These are phyloP conservation scores for Sclerotinia nivalis DNA, from an alignment of 2,329 filamentous ascomycete genomes.

Conservation along the genomic window DNA sequence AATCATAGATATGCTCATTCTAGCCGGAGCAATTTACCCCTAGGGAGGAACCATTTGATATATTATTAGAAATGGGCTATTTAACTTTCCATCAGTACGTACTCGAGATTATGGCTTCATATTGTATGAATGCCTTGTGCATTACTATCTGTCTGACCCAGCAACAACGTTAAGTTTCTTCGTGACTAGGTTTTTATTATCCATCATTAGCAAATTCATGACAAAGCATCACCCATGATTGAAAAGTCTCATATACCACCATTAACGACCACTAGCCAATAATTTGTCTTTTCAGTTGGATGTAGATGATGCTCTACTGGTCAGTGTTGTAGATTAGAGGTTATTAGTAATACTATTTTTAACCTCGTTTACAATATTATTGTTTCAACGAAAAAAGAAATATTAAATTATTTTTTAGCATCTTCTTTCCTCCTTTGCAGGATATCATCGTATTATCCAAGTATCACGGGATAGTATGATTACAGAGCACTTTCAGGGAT, in stretches of 20 bases:
- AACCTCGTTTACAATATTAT: no score
- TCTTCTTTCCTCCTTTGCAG: no score
- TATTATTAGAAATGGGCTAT: accelerated
- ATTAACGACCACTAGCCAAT: accelerated
- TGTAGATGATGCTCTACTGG: not conserved
- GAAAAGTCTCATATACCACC: no score
- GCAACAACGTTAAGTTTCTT: not conserved
- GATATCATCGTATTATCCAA: no score
- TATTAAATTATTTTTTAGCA: no score
- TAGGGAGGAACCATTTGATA: accelerated
- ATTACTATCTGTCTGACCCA: accelerated
- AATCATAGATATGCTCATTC: not conserved
- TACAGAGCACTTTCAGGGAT: no score
- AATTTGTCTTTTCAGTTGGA: not conserved
- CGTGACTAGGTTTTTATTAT: not conserved
- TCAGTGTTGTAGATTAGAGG: accelerated
- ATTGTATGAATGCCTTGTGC: not conserved
- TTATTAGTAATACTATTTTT: no score
- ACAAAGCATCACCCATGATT: not conserved
- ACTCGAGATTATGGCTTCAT: no score
- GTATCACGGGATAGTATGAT: no score
- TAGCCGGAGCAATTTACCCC: not conserved
- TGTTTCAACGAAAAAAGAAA: no score
- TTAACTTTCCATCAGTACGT: not conserved
- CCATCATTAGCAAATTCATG: not conserved